Evolutionary conservation across 2,329 filamentous ascomycete species (phyloP), one percentile per base, ranked within the genome.

Genomic region (Fusarium sp.): DNA sequence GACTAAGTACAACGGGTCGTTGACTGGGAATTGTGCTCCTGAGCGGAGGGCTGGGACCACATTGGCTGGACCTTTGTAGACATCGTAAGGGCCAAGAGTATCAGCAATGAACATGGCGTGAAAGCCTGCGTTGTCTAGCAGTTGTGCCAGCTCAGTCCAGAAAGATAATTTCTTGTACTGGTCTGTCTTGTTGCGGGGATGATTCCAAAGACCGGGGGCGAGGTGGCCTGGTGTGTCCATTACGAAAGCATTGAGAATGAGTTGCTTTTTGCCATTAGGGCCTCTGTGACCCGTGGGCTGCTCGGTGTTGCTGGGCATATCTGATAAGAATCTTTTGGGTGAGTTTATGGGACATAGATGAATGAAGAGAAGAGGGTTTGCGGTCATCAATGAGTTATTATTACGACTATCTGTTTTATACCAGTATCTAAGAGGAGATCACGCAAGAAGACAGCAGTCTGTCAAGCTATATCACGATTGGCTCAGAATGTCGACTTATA

Each of bases 81-180:
- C 38, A 15, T 53, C 50, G 5, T 53, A 53, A 4, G 50, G 50
- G 0, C 50, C 50, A 3, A 53, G 38, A 1, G 50, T 53, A 34
- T 53, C 50, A 1, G 50, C 50, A 5, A 53, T 53, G 38, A 53
- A 53, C 53, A 86, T 81, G 22, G 80, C 83, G 61, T 86, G 84
- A 61, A 86, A 85, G 33, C 82, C 82, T 18, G 81, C 82, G 13
- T 63, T 53, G 15, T 79, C 79, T 34, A 86, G 82, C 2, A 86
- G 77, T 51, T 84, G 78, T 1, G 84, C 84, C 1, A 86, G 72
- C 0, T 79, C 71, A 2, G 82, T 81, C 84, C 84, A 86, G 67
- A 83, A 80, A 18, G 81, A 55, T 11, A 73, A 15, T 13, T 66
- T 61, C n/a, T 56, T 73, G 54, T 73, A 72, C 31, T 68, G 53